These are phyloP conservation scores for Suhomyces prunicola DNA, from an alignment of 805 yeast genomes.

Conservation along the genomic window DNA sequence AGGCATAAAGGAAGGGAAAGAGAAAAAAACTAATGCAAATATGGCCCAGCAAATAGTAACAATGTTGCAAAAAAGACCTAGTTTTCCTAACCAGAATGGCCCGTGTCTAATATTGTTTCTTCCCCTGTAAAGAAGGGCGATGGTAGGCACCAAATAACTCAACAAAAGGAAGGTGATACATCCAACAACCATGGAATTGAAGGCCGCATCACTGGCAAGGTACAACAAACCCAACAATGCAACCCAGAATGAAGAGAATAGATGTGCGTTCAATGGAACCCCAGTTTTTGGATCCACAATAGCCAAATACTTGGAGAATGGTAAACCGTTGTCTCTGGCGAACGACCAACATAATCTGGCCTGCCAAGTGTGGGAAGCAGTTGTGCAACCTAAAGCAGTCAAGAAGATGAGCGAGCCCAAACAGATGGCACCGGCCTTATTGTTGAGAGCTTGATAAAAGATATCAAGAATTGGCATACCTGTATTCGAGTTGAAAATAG, in stretches of 20 bases:
- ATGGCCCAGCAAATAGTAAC: slow-evolving; percentile 33
- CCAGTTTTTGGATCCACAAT: slow-evolving; percentile 36
- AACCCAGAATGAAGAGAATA: slow-evolving; percentile 31
- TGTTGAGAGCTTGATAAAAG: slow-evolving; percentile 36
- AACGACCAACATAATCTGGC: slow-evolving; percentile 44
- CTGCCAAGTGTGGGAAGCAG: slow-evolving; percentile 43
- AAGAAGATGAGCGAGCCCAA: slow-evolving; percentile 33
- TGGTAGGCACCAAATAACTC: slow-evolving; percentile 35
- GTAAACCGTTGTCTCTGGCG: slow-evolving; percentile 43
- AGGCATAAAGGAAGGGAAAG: slow-evolving; percentile 34
- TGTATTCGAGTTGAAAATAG: slow-evolving; percentile 24
- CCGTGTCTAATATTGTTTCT: slow-evolving; percentile 39
- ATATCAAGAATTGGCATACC: slow-evolving; percentile 43
- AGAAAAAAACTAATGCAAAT: slow-evolving; percentile 37
- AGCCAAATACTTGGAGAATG: slow-evolving; percentile 38
- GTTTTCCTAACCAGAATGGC: slow-evolving; percentile 40
- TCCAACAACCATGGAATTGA: slow-evolving; percentile 37
- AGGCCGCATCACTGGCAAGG: slow-evolving; percentile 38
- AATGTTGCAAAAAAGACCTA: slow-evolving; percentile 33
- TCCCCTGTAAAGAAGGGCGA: slow-evolving; percentile 34
- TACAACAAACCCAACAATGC: slow-evolving; percentile 36
- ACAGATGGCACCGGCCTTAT: slow-evolving; percentile 35
- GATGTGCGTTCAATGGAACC: slow-evolving; percentile 40
- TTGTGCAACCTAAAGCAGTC: slow-evolving; percentile 38
- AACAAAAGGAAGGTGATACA: slow-evolving; percentile 39